Evolutionary conservation across 2,329 filamentous ascomycete species (phyloP).

Genomic region (Trichoderma aggressivum): DNA sequence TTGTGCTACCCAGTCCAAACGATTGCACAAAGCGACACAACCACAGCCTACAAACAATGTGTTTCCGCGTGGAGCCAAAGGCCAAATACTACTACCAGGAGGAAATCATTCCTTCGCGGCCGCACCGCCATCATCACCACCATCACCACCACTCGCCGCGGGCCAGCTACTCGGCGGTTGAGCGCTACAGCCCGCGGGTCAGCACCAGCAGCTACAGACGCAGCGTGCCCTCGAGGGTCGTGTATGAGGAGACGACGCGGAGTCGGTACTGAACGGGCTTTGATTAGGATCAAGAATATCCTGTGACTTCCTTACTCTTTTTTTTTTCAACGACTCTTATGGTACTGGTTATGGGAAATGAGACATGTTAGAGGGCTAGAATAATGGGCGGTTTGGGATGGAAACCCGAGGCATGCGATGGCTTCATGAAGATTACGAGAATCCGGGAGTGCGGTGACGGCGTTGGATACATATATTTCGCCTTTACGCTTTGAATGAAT

Average conservation of each 20-base stretch:
- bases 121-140: conserved; percentile 34
- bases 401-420: neutral
- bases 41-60: conserved; percentile 34
- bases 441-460: neutral
- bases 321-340: neutral
- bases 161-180: conserved; percentile 43
- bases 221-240: conserved; percentile 27
- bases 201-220: conserved; percentile 30
- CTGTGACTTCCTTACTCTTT: neutral
- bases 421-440: neutral
- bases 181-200: conserved; percentile 38
- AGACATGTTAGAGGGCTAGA: neutral
- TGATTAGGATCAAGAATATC: neutral
- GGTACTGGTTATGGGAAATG: neutral
- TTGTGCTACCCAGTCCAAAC: neutral
- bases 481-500: neutral
- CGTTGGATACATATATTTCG: neutral
- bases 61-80: conserved; percentile 44
- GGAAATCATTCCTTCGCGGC: conserved; percentile 48
- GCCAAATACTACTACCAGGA: conserved; percentile 55
- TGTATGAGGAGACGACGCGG: conserved; percentile 41
- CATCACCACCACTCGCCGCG: conserved; percentile 37
- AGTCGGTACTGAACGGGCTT: conserved; percentile 27
- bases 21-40: neutral
- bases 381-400: neutral